These are phyloP conservation scores for Pleochaeta shiraiana DNA, from an alignment of 2,329 filamentous ascomycete species.

Conservation along the genomic window DNA sequence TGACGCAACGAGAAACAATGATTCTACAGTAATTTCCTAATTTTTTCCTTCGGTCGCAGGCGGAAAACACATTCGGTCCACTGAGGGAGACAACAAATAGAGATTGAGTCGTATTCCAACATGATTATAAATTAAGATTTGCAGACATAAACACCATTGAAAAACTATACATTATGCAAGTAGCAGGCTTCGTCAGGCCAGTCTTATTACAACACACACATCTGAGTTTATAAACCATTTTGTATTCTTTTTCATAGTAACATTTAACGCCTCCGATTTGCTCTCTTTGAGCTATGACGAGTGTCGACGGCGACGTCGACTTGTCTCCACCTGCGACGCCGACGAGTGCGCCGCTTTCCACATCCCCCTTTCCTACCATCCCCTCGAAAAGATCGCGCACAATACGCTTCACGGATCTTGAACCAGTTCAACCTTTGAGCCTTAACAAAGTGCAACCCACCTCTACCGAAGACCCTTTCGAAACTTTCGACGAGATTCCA, in stretches of 20 bases:
- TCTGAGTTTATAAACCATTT: no score
- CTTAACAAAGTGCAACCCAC: no score
- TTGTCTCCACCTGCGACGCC: background rate
- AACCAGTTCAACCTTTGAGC: no score
- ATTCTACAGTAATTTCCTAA: background rate
- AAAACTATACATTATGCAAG: background rate
- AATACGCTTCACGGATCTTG: no score
- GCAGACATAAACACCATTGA: background rate
- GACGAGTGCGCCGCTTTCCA: no score
- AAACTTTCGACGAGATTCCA: no score
- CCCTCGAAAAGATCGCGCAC: no score
- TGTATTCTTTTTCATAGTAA: no score
- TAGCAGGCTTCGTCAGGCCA: no score
- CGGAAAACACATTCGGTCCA: background rate
- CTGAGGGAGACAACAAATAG: background rate
- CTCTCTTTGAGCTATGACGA: background rate
- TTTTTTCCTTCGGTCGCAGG: background rate
- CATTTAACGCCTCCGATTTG: background rate
- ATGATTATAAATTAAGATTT: background rate
- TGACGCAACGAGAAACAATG: background rate
- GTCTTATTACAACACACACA: no score
- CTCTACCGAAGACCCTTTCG: no score
- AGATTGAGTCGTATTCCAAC: background rate
- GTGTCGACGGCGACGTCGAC: background rate
- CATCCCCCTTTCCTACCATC: no score